Conservation (phyloP, 2,329 filamentous ascomycete genomes). For the Pseudocercospora ulei region DNA sequence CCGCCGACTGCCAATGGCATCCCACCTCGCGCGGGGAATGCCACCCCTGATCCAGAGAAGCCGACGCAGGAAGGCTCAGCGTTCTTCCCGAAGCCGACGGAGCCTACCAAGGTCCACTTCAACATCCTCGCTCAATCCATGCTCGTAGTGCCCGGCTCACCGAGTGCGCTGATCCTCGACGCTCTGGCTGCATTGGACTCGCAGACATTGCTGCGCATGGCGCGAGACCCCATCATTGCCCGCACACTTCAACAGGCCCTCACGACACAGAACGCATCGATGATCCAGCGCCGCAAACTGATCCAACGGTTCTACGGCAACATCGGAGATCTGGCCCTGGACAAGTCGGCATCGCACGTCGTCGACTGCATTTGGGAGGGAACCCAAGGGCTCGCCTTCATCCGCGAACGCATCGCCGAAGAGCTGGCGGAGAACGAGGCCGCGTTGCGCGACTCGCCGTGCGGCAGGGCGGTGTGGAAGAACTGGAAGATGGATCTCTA, state of each 20-base stretch:
- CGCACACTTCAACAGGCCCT: conserved; percentile 57
- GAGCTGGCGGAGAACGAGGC: conserved; percentile 52
- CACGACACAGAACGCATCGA: conserved; percentile 45
- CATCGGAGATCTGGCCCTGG: conserved; percentile 51
- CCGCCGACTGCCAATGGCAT: conserved; percentile 12
- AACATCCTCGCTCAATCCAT: conserved; percentile 78
- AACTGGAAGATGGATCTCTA: conserved; percentile 68
- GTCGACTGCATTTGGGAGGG: conserved; percentile 58
- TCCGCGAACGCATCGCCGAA: conserved; percentile 57
- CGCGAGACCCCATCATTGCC: conserved; percentile 50
- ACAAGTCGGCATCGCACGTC: conserved; percentile 56
- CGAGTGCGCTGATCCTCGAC: conserved; percentile 62
- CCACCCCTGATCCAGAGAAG: conserved; percentile 8
- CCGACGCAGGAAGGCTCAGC: conserved; percentile 17
- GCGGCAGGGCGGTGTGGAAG: conserved; percentile 59
- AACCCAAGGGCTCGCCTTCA: conserved; percentile 54
- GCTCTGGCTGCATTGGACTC: conserved; percentile 43
- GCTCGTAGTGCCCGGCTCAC: conserved; percentile 59
- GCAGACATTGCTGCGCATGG: conserved; percentile 51
- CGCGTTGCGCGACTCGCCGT: conserved; percentile 53
- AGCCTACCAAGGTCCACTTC: conserved; percentile 48
- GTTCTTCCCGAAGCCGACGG: conserved; percentile 22
- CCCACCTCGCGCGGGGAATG: conserved; percentile 4
- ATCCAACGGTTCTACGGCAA: conserved; percentile 54
- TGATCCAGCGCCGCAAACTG: conserved; percentile 54